Evolutionary conservation across 208 protist species (phyloP).

Genomic region (Trypanosoma melophagium): DNA sequence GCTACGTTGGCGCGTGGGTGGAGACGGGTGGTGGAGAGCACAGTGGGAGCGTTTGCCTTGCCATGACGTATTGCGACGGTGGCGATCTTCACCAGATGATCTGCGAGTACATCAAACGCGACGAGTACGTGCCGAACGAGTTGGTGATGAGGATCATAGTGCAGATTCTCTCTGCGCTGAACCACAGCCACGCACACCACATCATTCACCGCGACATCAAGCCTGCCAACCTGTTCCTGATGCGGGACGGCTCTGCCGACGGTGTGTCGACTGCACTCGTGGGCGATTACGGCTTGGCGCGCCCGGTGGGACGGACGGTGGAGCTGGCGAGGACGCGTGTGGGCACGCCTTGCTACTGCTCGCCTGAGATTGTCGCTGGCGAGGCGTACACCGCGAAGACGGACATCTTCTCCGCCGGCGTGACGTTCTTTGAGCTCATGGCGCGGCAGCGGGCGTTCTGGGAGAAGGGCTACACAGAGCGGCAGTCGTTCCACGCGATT

Average conservation of each 20-base stretch:
- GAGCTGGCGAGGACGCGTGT: constrained; percentile 77
- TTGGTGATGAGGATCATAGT: constrained; percentile 72
- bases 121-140: constrained; percentile 36
- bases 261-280: constrained; percentile 46
- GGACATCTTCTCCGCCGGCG: constrained; percentile 92
- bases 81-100: constrained; percentile 81
- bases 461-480: constrained; percentile 44
- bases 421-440: constrained; percentile 88
- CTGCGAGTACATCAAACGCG: constrained; percentile 17
- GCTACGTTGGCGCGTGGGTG: constrained; percentile 77
- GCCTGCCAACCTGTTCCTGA: constrained; percentile 87
- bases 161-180: constrained; percentile 82
- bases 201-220: constrained; percentile 93
- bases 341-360: constrained; percentile 92
- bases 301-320: constrained; percentile 59
- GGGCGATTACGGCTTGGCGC: constrained; percentile 90
- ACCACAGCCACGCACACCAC: constrained; percentile 81
- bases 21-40: constrained; percentile 45
- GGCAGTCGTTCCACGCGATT: constrained; percentile 52
- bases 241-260: constrained; percentile 12
- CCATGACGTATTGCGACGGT: constrained; percentile 82
- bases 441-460: constrained; percentile 72
- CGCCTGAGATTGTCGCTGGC: constrained; percentile 88
- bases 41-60: constrained; percentile 70
- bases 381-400: constrained; percentile 90